Evolutionary conservation across 139 green algal species (phyloP).

Genomic region (Coelastrella sp.): DNA sequence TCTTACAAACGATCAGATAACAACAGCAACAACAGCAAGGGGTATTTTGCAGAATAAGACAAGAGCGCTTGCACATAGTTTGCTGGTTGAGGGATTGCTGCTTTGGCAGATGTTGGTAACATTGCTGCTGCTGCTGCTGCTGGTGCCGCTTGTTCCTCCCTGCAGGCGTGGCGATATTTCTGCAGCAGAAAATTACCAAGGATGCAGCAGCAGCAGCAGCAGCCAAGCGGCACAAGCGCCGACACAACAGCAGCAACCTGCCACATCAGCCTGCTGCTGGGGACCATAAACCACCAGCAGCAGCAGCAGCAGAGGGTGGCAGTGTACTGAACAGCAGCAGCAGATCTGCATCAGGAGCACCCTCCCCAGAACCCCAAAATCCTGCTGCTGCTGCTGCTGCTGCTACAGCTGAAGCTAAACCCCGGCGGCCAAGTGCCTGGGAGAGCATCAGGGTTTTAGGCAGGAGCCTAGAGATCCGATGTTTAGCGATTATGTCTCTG

Average conservation of each 20-base stretch:
- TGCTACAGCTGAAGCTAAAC: neutral
- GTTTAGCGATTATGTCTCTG: conserved; percentile 92
- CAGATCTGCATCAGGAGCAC: conserved; percentile 25
- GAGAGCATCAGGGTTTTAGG: conserved; percentile 38
- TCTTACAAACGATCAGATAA: too few relatives aligned
- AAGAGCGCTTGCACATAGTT: neutral
- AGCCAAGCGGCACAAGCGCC: neutral
- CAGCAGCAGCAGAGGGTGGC: conserved; percentile 32
- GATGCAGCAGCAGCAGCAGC: conserved; percentile 12
- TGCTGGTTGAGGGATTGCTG: neutral
- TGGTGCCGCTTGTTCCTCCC: neutral
- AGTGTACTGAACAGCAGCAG: conserved; percentile 11
- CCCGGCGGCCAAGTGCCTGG: conserved; percentile 42
- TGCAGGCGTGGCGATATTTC: conserved; percentile 1
- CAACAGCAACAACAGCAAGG: too few relatives aligned
- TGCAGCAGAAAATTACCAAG: conserved; percentile 35
- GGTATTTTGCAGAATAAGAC: too few relatives aligned
- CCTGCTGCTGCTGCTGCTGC: neutral
- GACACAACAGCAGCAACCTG: conserved; percentile 34
- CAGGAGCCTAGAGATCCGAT: conserved; percentile 80
- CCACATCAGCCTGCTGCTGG: neutral
- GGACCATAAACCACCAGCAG: neutral
- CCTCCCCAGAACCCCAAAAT: neutral
- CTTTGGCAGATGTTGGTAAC: neutral
- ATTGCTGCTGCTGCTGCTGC: neutral